These are phyloP conservation scores for Brassica carinata DNA, from an alignment of 345 rosid genomes.

Conservation along the genomic window DNA sequence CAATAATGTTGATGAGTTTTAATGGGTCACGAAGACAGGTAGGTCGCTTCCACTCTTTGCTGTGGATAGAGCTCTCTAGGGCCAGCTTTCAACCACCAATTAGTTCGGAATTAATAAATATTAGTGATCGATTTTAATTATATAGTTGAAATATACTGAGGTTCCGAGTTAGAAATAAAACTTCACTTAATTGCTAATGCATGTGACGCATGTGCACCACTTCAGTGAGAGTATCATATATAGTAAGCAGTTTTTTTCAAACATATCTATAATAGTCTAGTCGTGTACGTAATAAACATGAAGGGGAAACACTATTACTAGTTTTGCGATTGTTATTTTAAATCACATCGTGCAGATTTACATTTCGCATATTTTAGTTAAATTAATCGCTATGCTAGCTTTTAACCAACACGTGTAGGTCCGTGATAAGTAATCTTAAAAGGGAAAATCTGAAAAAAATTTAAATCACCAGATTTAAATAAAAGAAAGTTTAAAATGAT, in stretches of 20 bases:
- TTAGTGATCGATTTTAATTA: conserved; percentile 11
- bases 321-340: conserved; percentile 1
- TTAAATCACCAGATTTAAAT: background rate
- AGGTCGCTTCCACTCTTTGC: conserved; percentile 33
- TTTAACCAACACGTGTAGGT: conserved; percentile 16
- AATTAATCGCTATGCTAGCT: background rate
- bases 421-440: background rate
- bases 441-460: background rate
- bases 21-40: conserved; percentile 36
- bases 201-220: conserved; percentile 45
- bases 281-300: background rate
- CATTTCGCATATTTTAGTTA: background rate
- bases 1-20: conserved; percentile 27
- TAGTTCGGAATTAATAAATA: conserved; percentile 4
- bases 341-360: conserved; percentile 32
- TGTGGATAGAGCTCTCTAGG: conserved; percentile 29
- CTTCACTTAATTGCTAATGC: conserved; percentile 36
- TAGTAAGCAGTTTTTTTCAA: conserved; percentile 7
- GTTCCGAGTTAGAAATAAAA: background rate
- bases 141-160: conserved; percentile 23
- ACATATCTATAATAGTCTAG: background rate
- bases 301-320: background rate
- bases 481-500: background rate
- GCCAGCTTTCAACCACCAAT: conserved; percentile 42
- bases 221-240: conserved; percentile 10